These are phyloP conservation scores for Cryptococcus depauperatus DNA, from an alignment of 1,284 basidiomycete genomes.

Conservation along the genomic window DNA sequence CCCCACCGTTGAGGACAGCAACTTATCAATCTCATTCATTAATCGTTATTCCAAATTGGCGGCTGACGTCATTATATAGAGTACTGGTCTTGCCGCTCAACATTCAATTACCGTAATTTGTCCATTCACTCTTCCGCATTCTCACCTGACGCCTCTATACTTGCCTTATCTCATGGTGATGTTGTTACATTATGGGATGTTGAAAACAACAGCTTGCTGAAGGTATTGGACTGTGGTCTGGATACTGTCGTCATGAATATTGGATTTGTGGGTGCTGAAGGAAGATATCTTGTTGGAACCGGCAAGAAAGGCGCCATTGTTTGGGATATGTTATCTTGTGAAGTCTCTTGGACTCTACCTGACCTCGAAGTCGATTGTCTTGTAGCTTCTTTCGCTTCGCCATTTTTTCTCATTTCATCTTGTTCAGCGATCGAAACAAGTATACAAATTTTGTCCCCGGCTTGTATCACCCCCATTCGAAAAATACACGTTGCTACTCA, in stretches of 20 bases:
- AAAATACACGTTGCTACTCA: conserved; percentile 1
- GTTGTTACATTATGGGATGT: conserved; percentile 74
- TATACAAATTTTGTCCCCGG: conserved; percentile 50
- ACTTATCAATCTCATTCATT: neutral
- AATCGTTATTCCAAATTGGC: no score
- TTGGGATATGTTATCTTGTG: conserved; percentile 72
- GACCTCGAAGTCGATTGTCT: conserved; percentile 47
- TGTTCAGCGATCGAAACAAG: conserved; percentile 29
- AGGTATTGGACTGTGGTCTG: conserved; percentile 54
- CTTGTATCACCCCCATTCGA: conserved; percentile 41
- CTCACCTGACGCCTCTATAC: conserved; percentile 77
- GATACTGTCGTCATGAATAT: conserved; percentile 39
- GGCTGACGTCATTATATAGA: conserved; percentile 48
- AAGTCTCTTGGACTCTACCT: conserved; percentile 56
- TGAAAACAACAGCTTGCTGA: conserved; percentile 56
- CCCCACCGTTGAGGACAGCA: neutral
- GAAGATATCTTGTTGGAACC: conserved; percentile 52
- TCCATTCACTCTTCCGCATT: conserved; percentile 62
- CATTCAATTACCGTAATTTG: conserved; percentile 60
- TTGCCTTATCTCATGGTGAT: conserved; percentile 64
- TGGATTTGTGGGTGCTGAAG: conserved; percentile 43
- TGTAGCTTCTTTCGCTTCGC: conserved; percentile 55
- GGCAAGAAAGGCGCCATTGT: conserved; percentile 54
- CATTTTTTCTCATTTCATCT: conserved; percentile 48
- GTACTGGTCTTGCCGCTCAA: conserved; percentile 68